These are phyloP conservation scores for Xerophyta viscosa DNA, from an alignment of 106 monocot genomes.

Conservation along the genomic window DNA sequence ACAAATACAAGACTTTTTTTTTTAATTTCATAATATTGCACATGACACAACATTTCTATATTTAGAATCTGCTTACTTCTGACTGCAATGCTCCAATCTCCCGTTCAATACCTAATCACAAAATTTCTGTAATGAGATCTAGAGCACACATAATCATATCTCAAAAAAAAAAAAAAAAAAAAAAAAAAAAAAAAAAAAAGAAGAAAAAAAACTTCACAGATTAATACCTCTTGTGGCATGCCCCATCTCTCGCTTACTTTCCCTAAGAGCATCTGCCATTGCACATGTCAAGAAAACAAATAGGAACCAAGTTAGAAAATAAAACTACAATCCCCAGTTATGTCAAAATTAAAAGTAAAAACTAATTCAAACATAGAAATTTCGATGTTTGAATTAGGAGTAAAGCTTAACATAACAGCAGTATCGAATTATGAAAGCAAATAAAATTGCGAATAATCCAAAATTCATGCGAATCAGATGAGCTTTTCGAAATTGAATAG, in stretches of 20 bases:
- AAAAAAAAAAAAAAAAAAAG: not conserved
- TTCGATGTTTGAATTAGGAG: too few relatives aligned
- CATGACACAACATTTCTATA: too few relatives aligned
- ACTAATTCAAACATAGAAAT: too few relatives aligned
- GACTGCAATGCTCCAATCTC: conserved; percentile 39
- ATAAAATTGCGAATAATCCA: too few relatives aligned
- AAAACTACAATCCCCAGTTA: too few relatives aligned
- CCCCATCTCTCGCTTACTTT: conserved; percentile 46
- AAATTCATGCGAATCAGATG: too few relatives aligned
- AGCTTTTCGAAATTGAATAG: too few relatives aligned
- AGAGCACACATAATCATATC: not conserved
- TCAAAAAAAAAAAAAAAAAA: not conserved
- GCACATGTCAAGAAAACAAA: not conserved
- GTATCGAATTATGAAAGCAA: too few relatives aligned
- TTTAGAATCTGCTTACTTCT: conserved; percentile 17
- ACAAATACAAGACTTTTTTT: too few relatives aligned
- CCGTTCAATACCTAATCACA: conserved; percentile 38
- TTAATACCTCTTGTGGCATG: conserved; percentile 46
- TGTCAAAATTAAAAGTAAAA: not conserved
- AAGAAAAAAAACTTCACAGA: not conserved
- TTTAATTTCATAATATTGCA: too few relatives aligned
- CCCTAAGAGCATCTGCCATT: conserved; percentile 36
- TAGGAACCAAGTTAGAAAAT: too few relatives aligned
- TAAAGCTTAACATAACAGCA: too few relatives aligned
- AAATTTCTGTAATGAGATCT: not conserved